A percentile compares a stretch with the other conserved stretches of the same genome.
Conservation (phyloP, 2,329 filamentous ascomycete species). For the Fusarium abutilonis region DNA sequence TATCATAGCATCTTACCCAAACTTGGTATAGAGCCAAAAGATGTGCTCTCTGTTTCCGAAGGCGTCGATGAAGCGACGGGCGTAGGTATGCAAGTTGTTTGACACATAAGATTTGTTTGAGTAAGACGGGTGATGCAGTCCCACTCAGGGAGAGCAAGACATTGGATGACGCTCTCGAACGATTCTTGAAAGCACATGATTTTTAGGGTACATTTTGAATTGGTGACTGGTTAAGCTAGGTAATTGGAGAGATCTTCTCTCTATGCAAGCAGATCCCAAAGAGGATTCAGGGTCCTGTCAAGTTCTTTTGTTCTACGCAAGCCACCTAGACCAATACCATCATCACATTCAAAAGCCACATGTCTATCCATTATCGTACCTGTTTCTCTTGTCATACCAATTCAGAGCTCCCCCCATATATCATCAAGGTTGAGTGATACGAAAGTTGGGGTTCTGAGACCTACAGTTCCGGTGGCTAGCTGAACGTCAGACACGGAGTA, state of each 20-base stretch:
- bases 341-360: no score
- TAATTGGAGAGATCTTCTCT: not conserved
- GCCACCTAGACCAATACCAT: not conserved
- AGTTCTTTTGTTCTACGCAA: not conserved
- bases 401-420: no score
- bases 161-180: slow-evolving; percentile 1
- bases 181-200: not conserved
- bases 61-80: slow-evolving; percentile 50
- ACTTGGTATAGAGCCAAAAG: slow-evolving; percentile 41
- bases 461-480: not conserved
- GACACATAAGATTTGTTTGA: slow-evolving; percentile 50
- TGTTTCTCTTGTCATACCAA: no score
- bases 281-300: not conserved
- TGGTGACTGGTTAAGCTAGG: not conserved
- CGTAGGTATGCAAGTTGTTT: slow-evolving; percentile 53
- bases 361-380: no score
- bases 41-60: slow-evolving; percentile 48
- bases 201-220: not conserved
- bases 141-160: slow-evolving; percentile 12
- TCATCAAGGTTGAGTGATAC: not conserved
- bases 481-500: not conserved
- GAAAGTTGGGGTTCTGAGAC: not conserved
- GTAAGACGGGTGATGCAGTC: slow-evolving; percentile 39
- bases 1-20: slow-evolving; percentile 47
- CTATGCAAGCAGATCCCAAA: not conserved